Evolutionary conservation across 1,284 basidiomycete species (phyloP).

Genomic region (Trametes hirsuta): DNA sequence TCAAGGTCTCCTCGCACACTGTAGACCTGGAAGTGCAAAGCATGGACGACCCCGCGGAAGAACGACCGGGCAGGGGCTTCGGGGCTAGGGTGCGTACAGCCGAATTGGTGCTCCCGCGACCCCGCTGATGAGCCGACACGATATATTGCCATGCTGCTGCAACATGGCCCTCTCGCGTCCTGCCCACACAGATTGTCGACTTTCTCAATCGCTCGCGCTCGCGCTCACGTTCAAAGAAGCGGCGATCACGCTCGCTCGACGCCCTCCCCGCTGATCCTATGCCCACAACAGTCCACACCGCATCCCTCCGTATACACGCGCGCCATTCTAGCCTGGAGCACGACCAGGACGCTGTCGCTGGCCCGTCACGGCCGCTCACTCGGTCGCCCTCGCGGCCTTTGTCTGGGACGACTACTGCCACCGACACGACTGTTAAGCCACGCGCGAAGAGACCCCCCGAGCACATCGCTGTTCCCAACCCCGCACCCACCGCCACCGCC

Average conservation of each 20-base stretch:
- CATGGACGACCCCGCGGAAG: constrained; percentile 30
- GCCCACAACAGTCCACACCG: constrained; percentile 25
- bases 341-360: constrained; percentile 26
- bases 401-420: constrained; percentile 63
- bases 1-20: constrained; percentile 23
- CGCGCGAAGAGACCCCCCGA: constrained; percentile 22
- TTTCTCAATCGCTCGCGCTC: constrained; percentile 40
- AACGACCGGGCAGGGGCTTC: constrained; percentile 32
- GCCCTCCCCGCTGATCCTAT: constrained; percentile 28
- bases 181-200: constrained; percentile 35
- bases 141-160: constrained; percentile 18
- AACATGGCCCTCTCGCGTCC: constrained; percentile 20
- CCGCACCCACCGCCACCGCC: constrained; percentile 17
- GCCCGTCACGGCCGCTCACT: constrained; percentile 48
- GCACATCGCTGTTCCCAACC: constrained; percentile 11
- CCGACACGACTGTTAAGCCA: constrained; percentile 60
- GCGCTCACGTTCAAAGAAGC: constrained; percentile 37
- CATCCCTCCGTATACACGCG: constrained; percentile 29
- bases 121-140: constrained; percentile 12
- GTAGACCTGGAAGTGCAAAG: constrained; percentile 28
- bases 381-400: constrained; percentile 63
- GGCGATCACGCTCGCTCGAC: constrained; percentile 37
- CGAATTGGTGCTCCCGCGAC: constrained; percentile 1
- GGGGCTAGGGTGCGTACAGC: constrained; percentile 32
- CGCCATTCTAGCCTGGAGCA: constrained; percentile 30